These are phyloP conservation scores for Decorospora gaudefroyi DNA, from an alignment of 2,329 filamentous ascomycete species.

Conservation along the genomic window DNA sequence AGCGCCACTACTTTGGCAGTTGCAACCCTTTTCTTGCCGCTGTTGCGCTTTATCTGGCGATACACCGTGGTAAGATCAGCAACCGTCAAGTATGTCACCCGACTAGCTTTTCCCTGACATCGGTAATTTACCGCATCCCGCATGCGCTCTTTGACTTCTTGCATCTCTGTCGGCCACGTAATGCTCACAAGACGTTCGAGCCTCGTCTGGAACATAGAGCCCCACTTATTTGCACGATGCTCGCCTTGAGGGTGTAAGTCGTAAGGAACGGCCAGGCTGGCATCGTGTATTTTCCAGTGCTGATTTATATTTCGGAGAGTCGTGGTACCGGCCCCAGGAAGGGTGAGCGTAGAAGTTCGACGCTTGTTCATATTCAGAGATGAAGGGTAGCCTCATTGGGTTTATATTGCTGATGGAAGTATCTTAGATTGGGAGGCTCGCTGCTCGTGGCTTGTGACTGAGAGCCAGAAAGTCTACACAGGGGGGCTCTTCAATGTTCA, in stretches of 20 bases:
- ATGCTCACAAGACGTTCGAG: background rate
- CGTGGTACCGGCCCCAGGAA: background rate
- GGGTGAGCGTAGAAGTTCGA: background rate
- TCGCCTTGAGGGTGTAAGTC: background rate
- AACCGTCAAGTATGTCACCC: background rate
- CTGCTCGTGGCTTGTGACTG: too few species aligned
- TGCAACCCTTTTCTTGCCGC: too few species aligned
- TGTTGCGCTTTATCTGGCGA: fast-evolving
- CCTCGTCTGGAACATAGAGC: background rate
- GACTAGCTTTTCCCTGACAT: background rate
- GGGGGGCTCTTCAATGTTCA: too few species aligned
- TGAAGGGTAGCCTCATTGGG: too few species aligned
- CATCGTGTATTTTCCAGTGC: background rate
- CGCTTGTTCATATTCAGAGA: background rate
- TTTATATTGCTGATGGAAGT: too few species aligned
- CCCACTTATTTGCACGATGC: background rate
- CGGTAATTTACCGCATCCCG: background rate
- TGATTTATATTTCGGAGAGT: background rate
- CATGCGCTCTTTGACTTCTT: background rate
- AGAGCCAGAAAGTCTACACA: too few species aligned
- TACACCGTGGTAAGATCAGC: background rate
- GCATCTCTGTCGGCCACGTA: background rate
- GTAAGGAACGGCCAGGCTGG: background rate
- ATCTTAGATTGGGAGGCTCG: too few species aligned
- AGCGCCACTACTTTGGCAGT: too few species aligned